Conservation (phyloP, 208 protist species). For the Lotmaria passim region DNA sequence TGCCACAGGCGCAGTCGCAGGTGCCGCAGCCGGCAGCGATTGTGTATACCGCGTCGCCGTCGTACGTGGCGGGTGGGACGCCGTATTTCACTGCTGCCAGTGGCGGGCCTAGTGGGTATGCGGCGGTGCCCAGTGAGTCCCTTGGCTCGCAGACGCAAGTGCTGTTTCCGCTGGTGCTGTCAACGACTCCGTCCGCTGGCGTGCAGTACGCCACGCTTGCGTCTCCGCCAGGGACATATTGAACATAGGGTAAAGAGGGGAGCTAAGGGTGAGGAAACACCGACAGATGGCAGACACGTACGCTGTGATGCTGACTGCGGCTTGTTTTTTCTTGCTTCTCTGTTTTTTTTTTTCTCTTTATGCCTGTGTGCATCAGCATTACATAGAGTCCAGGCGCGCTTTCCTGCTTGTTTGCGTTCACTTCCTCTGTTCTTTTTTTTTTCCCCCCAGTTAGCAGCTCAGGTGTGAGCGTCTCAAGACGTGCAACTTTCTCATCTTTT, state of each 20-base stretch:
- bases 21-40: neutral
- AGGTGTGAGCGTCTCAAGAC: too few relatives aligned
- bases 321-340: slow-evolving; percentile 10
- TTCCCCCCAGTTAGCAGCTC: neutral
- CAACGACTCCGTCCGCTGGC: neutral
- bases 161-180: slow-evolving; percentile 10
- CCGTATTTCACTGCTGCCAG: slow-evolving; percentile 4
- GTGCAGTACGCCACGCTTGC: slow-evolving; percentile 1
- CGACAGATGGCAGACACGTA: neutral
- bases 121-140: neutral
- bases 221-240: neutral
- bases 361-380: neutral
- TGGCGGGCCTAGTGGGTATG: neutral
- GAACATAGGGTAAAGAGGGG: neutral
- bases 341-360: slow-evolving; percentile 13
- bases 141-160: neutral
- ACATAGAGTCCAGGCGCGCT: too few relatives aligned
- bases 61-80: too few relatives aligned
- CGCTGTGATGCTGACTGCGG: neutral
- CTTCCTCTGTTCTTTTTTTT: neutral
- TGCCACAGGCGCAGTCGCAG: neutral
- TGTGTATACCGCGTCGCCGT: slow-evolving; percentile 3
- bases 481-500: too few relatives aligned
- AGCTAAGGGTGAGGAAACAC: neutral
- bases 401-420: neutral